Evolutionary conservation across 352 stramenopile species (phyloP).

Genomic region (Globisporangium ultimum): DNA sequence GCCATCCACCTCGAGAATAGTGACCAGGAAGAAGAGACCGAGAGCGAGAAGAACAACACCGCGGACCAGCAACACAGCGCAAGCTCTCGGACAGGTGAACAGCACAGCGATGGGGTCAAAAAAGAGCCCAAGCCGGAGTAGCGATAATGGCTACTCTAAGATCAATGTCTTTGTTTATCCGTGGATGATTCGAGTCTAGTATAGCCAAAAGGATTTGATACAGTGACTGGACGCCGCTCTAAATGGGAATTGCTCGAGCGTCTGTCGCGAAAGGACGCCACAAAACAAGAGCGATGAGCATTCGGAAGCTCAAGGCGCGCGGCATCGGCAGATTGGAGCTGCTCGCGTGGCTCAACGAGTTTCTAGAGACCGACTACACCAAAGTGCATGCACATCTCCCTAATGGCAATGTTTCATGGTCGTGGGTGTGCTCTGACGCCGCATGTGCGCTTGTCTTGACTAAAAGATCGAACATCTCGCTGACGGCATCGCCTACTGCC

Average conservation of each 20-base stretch:
- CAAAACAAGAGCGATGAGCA: slow-evolving; percentile 39
- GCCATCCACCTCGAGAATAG: too few species aligned
- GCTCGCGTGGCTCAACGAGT: slow-evolving; percentile 76
- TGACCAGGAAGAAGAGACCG: too few species aligned
- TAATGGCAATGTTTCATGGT: not conserved
- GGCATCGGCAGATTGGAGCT: slow-evolving; percentile 77
- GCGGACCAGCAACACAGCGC: too few species aligned
- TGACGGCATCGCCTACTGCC: slow-evolving; percentile 78
- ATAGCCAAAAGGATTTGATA: too few species aligned
- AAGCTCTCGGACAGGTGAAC: too few species aligned
- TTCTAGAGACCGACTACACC: slow-evolving; percentile 79
- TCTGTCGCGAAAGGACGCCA: not conserved
- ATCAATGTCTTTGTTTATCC: too few species aligned
- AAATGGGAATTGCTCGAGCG: not conserved
- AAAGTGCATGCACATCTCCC: slow-evolving; percentile 29
- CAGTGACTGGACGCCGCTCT: not conserved
- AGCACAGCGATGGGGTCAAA: too few species aligned
- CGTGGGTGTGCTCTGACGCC: not conserved
- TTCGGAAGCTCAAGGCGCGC: slow-evolving; percentile 71
- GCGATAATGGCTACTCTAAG: too few species aligned
- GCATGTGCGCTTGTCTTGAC: not conserved
- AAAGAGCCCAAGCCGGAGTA: too few species aligned
- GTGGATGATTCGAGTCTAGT: too few species aligned
- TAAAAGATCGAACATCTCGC: slow-evolving; percentile 70
- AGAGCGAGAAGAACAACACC: too few species aligned